These are phyloP conservation scores for Maudiozyma bulderi DNA, from an alignment of 805 yeast genomes.

Conservation along the genomic window DNA sequence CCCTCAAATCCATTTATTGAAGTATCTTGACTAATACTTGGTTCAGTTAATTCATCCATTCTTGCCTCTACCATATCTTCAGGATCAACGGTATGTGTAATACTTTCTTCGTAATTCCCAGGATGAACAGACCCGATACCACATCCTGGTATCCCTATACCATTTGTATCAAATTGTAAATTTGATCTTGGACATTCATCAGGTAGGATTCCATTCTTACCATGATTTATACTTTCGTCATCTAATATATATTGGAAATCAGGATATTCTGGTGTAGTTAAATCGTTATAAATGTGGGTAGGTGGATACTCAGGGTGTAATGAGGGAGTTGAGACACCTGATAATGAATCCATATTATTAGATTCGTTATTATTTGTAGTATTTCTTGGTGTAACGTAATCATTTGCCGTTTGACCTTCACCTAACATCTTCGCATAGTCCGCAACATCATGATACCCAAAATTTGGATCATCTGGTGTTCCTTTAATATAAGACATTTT, in stretches of 20 bases:
- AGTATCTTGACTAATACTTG: slow-evolving; percentile 6
- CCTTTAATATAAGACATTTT: not conserved
- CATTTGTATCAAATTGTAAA: slow-evolving; percentile 1
- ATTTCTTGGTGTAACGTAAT: slow-evolving; percentile 1
- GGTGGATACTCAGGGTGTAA: slow-evolving; percentile 7
- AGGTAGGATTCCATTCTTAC: slow-evolving; percentile 5
- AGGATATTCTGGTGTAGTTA: slow-evolving; percentile 1
- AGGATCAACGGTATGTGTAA: slow-evolving; percentile 2
- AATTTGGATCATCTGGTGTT: not conserved
- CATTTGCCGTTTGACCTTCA: slow-evolving; percentile 7
- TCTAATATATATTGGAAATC: slow-evolving; percentile 6
- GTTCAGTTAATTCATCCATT: slow-evolving; percentile 8
- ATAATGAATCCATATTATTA: not conserved
- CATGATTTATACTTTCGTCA: slow-evolving; percentile 1
- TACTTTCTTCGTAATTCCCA: not conserved
- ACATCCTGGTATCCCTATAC: slow-evolving; percentile 10
- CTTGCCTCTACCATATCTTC: slow-evolving; percentile 7
- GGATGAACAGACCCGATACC: slow-evolving; percentile 3
- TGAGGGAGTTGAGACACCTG: not conserved
- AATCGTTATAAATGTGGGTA: slow-evolving; percentile 4
- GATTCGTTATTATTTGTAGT: not conserved
- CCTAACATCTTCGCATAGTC: slow-evolving; percentile 8
- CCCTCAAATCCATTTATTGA: slow-evolving; percentile 7
- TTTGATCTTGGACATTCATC: slow-evolving; percentile 2
- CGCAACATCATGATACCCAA: slow-evolving; percentile 3